Evolutionary conservation across 1,284 basidiomycete genomes (phyloP), one percentile per base, ranked within the genome.

Genomic region (Vanrija pseudolonga): DNA sequence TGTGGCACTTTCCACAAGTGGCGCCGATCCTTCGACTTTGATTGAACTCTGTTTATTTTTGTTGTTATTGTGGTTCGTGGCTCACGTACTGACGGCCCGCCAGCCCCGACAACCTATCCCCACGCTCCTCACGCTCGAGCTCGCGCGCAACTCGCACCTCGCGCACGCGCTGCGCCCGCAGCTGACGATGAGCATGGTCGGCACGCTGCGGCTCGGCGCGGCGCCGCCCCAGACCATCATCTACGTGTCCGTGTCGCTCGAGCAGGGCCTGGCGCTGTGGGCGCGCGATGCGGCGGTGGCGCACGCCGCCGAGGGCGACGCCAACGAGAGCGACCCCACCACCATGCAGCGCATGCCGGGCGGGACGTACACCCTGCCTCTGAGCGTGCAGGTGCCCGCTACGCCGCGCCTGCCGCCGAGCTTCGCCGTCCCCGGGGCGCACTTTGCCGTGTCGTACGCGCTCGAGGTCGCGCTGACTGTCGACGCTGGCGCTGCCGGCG

Each of bases 21-120:
- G 32, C 32, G 14, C 11, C 39, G 26, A 3, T 7, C 3, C 3
- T 26, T 6, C 11, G 26, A 6, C 6, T 26, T 11, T 26, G 7
- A 26, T 26, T n/a, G 37, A 37, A 22, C 9, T 19, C 28, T 24
- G 20, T 36, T 7, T 18, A 9, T 41, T 9, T n/a, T 2, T 4
- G 2, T n/a, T 41, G 12, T 24, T 37, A n/a, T 8, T 6, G 26
- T n/a, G n/a, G n/a, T n/a, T n/a, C n/a, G n/a, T n/a, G n/a, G n/a
- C n/a, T n/a, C n/a, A n/a, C 24, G 24, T 4, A 26, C 24, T 4
- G 9, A 26, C 5, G 5, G 4, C 24, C 9, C 32, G 11, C 32
- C 24, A 60, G 55, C 69, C 71, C 11, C 68, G 71, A 3, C 68
- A 73, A 53, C 61, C 67, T 0, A 74, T 74, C 23, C 72, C 72